Evolutionary conservation across 176 grass and related monocot species (phyloP).

Genomic region (Ensete ventricosum): DNA sequence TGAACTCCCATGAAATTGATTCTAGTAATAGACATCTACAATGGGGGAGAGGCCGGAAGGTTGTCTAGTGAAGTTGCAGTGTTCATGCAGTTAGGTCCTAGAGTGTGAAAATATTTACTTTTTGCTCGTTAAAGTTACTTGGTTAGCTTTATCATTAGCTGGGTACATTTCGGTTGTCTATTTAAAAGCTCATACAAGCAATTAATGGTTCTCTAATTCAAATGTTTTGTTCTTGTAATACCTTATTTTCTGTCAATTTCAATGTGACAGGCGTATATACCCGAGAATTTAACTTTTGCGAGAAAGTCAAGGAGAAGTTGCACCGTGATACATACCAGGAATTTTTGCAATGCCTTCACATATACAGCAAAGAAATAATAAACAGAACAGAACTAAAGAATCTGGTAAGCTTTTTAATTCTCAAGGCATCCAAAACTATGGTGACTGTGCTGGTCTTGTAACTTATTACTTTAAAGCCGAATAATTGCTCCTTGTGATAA

Average conservation of each 20-base stretch:
- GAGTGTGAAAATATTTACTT: background rate
- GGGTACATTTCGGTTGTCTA: background rate
- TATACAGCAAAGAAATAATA: slow-evolving; percentile 98
- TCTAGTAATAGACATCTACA: background rate
- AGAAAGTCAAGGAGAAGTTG: slow-evolving; percentile 97
- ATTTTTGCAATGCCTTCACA: slow-evolving; percentile 99
- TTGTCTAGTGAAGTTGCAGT: background rate
- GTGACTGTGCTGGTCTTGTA: background rate
- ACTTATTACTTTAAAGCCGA: background rate
- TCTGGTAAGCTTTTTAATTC: slow-evolving; percentile 46
- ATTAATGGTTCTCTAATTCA: background rate
- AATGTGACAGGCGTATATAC: slow-evolving; percentile 61
- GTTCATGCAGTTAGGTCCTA: too few species aligned
- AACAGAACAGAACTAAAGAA: slow-evolving; percentile 88
- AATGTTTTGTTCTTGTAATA: slow-evolving; percentile 13
- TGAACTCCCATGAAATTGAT: too few species aligned
- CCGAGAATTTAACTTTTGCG: slow-evolving; percentile 74
- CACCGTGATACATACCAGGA: slow-evolving; percentile 88
- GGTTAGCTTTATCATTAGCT: background rate
- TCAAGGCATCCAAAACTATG: background rate
- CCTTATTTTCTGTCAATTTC: slow-evolving; percentile 9
- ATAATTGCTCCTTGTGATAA: background rate
- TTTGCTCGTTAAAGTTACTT: background rate
- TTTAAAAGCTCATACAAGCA: background rate
- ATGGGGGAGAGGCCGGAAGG: background rate